Base-by-base conservation (phyloP, 177 flowering plant genomes). In the Vitis hybrid region DNA sequence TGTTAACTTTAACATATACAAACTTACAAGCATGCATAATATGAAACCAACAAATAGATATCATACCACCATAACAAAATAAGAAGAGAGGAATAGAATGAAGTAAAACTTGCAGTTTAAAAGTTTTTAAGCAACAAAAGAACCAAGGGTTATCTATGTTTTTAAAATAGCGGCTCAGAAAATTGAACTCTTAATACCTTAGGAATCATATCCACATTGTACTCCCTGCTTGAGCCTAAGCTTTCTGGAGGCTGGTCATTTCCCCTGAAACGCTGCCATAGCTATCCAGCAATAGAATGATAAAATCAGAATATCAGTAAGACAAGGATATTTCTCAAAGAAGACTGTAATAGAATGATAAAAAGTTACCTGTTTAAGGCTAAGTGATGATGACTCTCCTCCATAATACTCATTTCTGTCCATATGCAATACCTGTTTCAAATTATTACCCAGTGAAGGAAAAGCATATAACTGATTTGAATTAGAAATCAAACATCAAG, bases 191-290 rank as follows among this genome's bases (percentile, higher is more conserved):
- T 26, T 15, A 26, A 51, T 81, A 91, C 98, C 96, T 93, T 95
- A 0, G 98, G 97, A 48, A 93, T 85, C 97, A 91, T 95, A 76
- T 93, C 99, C 56, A 93, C 96, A 80, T 95, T 95, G 82, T 84
- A 95, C 60, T 95, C 99, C 76, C 67, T 88, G 83, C 94, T 90
- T 32, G 88, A 63, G 48, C 99, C 98, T 71, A 93, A 75, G 3
- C 51, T 48, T 73, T 87, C 98, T 50, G 91, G 91, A 56, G 92
- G 88, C 68, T 80, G 68, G 62, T 86, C 92, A 62, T 79, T 66
- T 18, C 91, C 92, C 70, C 83, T 89, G 74, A 93, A 94, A 40
- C 91, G 82, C 82, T 90, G 91, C 99, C 98, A 94, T 48, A 91
- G 89, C 98, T 94, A 69, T 52, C 69, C 12, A 19, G 13, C 40